Evolutionary conservation across 2,329 filamentous ascomycete species (phyloP).

Genomic region (Ophiognomonia clavigignenti-juglandacearum): DNA sequence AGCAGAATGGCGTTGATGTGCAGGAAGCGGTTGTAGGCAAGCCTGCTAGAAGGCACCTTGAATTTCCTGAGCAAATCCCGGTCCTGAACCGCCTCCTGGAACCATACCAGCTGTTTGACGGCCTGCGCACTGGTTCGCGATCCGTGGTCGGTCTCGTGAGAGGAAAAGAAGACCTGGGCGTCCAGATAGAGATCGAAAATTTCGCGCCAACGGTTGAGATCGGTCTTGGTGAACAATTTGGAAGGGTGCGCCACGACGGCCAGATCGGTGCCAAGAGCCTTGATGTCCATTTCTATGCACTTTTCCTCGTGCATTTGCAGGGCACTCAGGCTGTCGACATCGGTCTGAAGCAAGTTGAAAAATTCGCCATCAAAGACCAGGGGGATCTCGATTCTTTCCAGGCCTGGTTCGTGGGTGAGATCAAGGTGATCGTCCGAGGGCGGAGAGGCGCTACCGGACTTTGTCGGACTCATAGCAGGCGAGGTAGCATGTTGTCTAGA

Average conservation of each 20-base stretch:
- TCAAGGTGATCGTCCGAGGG: slow-evolving; percentile 2
- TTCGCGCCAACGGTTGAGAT: slow-evolving; percentile 71
- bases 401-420: neutral
- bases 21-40: slow-evolving; percentile 65
- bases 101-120: slow-evolving; percentile 63
- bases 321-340: slow-evolving; percentile 63
- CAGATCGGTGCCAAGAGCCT: slow-evolving; percentile 59
- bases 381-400: slow-evolving; percentile 61
- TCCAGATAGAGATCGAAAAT: slow-evolving; percentile 81
- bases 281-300: slow-evolving; percentile 59
- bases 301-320: slow-evolving; percentile 64
- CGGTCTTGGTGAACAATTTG: slow-evolving; percentile 55
- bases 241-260: slow-evolving; percentile 57
- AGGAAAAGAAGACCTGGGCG: slow-evolving; percentile 77
- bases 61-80: slow-evolving; percentile 56
- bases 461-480: neutral
- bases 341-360: slow-evolving; percentile 68
- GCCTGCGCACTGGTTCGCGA: slow-evolving; percentile 62
- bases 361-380: slow-evolving; percentile 75
- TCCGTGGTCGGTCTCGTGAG: slow-evolving; percentile 66
- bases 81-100: slow-evolving; percentile 61
- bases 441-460: neutral
- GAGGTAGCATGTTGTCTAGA: slow-evolving; percentile 34
- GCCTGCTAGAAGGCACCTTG: slow-evolving; percentile 59
- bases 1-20: slow-evolving; percentile 70